Percentiles rank a stretch among this genome's conserved stretches.
Conservation (phyloP, 1,284 basidiomycete species). For the Ustilago vetiveriae region DNA sequence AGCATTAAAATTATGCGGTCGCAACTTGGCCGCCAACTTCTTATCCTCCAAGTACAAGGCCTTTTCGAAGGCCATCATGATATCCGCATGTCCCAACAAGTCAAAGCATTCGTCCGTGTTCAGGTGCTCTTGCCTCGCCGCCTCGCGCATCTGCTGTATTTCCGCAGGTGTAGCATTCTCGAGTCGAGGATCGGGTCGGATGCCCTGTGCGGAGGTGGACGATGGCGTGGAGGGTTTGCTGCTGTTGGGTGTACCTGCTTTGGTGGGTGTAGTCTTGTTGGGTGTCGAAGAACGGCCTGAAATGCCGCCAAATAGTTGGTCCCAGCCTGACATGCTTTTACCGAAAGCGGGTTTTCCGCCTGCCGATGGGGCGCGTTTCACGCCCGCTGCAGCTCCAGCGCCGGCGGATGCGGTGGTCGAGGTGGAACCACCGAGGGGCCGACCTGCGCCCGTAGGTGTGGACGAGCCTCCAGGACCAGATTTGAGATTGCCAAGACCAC, state of each 20-base stretch:
- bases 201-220: slow-evolving; percentile 15
- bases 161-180: slow-evolving; percentile 14
- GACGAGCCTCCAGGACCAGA: slow-evolving; percentile 8
- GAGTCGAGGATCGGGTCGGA: slow-evolving; percentile 30
- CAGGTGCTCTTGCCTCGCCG: slow-evolving; percentile 14
- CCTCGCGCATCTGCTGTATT: slow-evolving; percentile 9
- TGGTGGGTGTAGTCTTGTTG: slow-evolving; percentile 9
- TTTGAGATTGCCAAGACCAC: slow-evolving; percentile 3
- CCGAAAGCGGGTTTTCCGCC: slow-evolving; percentile 37
- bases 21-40: slow-evolving; percentile 15
- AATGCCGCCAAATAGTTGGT: slow-evolving; percentile 42
- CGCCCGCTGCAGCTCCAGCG: not conserved
- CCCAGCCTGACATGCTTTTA: slow-evolving; percentile 47
- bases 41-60: slow-evolving; percentile 17
- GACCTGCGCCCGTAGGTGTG: slow-evolving; percentile 12
- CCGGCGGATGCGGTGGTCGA: not conserved
- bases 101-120: slow-evolving; percentile 47
- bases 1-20: slow-evolving; percentile 24
- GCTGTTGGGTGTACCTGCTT: not conserved
- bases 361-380: slow-evolving; percentile 10
- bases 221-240: slow-evolving; percentile 11
- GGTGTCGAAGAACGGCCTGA: slow-evolving; percentile 25
- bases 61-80: slow-evolving; percentile 49
- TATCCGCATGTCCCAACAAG: slow-evolving; percentile 48
- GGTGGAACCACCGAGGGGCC: slow-evolving; percentile 2